These are phyloP conservation scores for Ettlia oleoabundans DNA, from an alignment of 139 green algal species.

Conservation along the genomic window DNA sequence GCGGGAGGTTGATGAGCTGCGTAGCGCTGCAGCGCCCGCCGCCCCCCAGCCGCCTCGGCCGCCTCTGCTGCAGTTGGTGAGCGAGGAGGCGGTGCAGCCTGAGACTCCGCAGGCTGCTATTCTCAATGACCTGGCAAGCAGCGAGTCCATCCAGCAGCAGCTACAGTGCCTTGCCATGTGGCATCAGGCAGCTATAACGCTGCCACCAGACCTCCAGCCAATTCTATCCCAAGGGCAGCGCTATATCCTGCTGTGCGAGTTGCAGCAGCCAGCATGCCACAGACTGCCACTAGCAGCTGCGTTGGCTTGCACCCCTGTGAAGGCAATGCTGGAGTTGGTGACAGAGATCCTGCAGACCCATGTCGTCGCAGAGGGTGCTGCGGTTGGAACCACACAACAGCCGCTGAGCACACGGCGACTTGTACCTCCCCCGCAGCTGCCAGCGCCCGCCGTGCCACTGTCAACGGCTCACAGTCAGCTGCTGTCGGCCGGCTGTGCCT, in stretches of 20 bases:
- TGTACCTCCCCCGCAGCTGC: too few species aligned
- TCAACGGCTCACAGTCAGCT: neutral
- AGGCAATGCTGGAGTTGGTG: constrained; percentile 1
- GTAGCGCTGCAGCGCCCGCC: neutral
- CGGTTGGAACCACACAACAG: too few species aligned
- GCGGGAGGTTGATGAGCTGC: neutral
- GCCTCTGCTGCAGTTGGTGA: constrained; percentile 1
- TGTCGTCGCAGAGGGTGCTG: neutral
- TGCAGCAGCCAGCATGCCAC: neutral
- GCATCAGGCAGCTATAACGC: neutral
- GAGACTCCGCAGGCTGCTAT: neutral
- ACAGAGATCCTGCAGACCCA: constrained; percentile 23
- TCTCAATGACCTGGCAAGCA: neutral
- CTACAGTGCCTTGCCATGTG: neutral
- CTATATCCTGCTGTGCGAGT: constrained; percentile 4
- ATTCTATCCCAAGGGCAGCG: constrained; percentile 1
- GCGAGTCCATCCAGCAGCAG: neutral
- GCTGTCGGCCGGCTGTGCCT: neutral
- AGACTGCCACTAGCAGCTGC: neutral
- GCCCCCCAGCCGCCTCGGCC: neutral
- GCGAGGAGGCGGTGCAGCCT: neutral
- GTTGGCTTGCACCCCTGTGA: constrained; percentile 8
- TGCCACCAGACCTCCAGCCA: neutral
- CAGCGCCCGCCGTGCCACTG: neutral
- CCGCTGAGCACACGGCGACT: too few species aligned